phyloP scores from a whole-genome alignment of 352 stramenopile species.

The Aphanomyces euteiches region DNA sequence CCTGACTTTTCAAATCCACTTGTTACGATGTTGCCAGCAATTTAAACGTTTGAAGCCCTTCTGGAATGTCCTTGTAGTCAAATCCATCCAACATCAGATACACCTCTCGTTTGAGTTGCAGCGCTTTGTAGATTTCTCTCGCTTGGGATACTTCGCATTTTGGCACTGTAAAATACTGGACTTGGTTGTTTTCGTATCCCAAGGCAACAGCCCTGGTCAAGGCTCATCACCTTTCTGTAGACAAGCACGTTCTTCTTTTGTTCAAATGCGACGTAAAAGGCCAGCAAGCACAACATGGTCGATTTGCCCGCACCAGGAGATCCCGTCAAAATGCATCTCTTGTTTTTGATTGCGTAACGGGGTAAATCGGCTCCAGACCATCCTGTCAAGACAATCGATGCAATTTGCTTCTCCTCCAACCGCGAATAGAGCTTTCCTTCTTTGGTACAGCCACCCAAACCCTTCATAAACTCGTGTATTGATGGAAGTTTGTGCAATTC shows the following conservation, averaged over 20 bases:
- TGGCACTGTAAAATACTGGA: constrained; percentile 25
- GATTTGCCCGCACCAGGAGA: constrained; percentile 37
- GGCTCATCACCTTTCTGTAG: neutral
- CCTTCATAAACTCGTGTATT: too few relatives aligned
- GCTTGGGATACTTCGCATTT: neutral
- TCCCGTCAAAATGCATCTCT: constrained; percentile 35
- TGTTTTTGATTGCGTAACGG: constrained; percentile 6
- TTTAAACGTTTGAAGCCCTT: constrained; percentile 29
- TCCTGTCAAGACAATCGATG: too few relatives aligned
- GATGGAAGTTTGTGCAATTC: too few relatives aligned
- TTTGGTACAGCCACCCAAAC: too few relatives aligned
- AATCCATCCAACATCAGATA: constrained; percentile 36
- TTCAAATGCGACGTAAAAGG: constrained; percentile 36
- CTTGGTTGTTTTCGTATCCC: constrained; percentile 21
- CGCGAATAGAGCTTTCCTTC: too few relatives aligned
- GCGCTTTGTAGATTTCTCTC: constrained; percentile 15
- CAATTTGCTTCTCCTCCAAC: too few relatives aligned
- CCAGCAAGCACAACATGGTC: constrained; percentile 37
- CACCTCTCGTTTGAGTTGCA: constrained; percentile 22
- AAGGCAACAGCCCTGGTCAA: constrained; percentile 22
- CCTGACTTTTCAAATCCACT: constrained; percentile 19
- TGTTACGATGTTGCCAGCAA: constrained; percentile 35
- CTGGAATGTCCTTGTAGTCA: constrained; percentile 15
- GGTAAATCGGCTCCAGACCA: neutral
- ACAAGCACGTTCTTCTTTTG: constrained; percentile 36